Percentiles rank a stretch among this genome's conserved stretches.
Evolutionary conservation across 768 basidiomycete genomes (phyloP).

Genomic region (Rhodotorula kratochvilovae): DNA sequence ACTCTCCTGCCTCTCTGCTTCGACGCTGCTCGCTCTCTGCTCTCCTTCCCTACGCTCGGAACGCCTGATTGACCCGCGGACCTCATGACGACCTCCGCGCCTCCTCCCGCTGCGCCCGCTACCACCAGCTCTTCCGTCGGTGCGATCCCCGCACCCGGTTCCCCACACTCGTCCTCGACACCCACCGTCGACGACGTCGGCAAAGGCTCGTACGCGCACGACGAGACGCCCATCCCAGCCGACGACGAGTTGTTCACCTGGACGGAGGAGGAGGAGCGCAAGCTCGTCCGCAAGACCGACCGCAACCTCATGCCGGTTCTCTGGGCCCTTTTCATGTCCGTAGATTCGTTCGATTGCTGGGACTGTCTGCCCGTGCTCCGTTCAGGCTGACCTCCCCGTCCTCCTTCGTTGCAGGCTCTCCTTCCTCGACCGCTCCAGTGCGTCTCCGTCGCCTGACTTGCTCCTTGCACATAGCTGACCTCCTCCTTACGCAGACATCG

Average conservation of each 20-base stretch:
- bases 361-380: too few relatives aligned
- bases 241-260: neutral
- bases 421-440: slow-evolving; percentile 23
- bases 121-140: neutral
- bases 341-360: neutral
- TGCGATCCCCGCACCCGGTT: neutral
- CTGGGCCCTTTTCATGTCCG: slow-evolving; percentile 8
- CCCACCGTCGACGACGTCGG: neutral
- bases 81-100: too few relatives aligned
- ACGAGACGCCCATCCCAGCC: neutral
- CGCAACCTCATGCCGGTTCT: neutral
- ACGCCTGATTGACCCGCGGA: too few relatives aligned
- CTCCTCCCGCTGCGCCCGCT: neutral
- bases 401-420: neutral
- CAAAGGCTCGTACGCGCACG: neutral
- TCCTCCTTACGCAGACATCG: slow-evolving; percentile 13
- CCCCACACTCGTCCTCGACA: neutral
- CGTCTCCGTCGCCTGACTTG: too few relatives aligned
- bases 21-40: too few relatives aligned
- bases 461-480: too few relatives aligned
- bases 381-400: too few relatives aligned
- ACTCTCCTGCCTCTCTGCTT: too few relatives aligned
- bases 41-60: too few relatives aligned
- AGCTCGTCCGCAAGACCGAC: neutral
- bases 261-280: slow-evolving; percentile 1